Percentiles rank a stretch among this genome's conserved stretches.
Conservation (phyloP, 345 rosid species). For the Psidium guajava region DNA sequence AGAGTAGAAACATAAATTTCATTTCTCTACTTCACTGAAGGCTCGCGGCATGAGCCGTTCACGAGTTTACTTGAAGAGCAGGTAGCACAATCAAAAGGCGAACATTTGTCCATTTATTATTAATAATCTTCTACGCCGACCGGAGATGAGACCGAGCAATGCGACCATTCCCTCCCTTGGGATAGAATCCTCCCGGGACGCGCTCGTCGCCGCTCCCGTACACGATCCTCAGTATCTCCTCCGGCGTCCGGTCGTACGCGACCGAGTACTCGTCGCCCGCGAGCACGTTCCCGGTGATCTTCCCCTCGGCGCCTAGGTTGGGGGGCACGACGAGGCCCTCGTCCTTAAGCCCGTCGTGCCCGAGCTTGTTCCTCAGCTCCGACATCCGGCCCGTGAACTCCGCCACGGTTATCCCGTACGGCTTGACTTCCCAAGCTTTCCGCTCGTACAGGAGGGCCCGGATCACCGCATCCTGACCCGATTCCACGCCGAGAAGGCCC, state of each 20-base stretch:
- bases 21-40: background rate
- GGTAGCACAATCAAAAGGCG: background rate
- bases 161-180: conserved; percentile 45
- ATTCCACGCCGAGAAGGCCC: conserved; percentile 67
- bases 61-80: background rate
- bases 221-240: conserved; percentile 50
- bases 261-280: conserved; percentile 35
- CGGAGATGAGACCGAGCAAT: conserved; percentile 36
- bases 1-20: background rate
- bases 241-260: conserved; percentile 39
- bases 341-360: conserved; percentile 27
- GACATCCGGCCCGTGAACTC: conserved; percentile 31
- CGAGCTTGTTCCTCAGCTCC: conserved; percentile 20
- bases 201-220: conserved; percentile 51
- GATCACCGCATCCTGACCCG: conserved; percentile 80
- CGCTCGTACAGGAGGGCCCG: conserved; percentile 39
- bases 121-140: background rate
- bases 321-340: conserved; percentile 40
- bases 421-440: conserved; percentile 16
- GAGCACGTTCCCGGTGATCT: conserved; percentile 35
- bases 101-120: background rate
- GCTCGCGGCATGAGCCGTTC: background rate
- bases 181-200: conserved; percentile 54
- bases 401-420: conserved; percentile 24
- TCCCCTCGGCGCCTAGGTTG: conserved; percentile 26